Base-by-base conservation (phyloP, 2,329 filamentous ascomycete genomes). In the Fusarium sp. region DNA sequence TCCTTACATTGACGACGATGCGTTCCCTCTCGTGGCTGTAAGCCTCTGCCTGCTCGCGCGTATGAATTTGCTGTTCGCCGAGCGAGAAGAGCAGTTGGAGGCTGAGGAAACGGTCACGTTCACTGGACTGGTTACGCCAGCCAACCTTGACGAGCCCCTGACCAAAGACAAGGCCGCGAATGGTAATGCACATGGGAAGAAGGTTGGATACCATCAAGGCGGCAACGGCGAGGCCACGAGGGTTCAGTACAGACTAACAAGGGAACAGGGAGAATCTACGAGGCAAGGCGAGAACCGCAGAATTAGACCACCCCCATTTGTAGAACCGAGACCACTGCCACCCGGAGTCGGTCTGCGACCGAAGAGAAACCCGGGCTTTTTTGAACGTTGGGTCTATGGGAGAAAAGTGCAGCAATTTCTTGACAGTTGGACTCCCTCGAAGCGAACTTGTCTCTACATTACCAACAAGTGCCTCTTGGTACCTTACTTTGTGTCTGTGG, bases 401-500 rank as follows among this genome's bases (percentile, higher is more conserved):
- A 25, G 23, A 25, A 25, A 8, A 25, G 23, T 25, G 4, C 23
- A 25, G 23, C 23, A 8, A 25, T 25, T 25, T 25, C 23, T 25
- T 25, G 23, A 25, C 4, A 19, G 4, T 25, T 25, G 23, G 23
- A 29, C 27, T 13, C 27, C 27, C 4, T 13, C 27, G 23, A 25
- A 25, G 23, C 27, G 9, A 29, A 29, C 27, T 29, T 10, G 9
- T 13, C 11, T 29, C 27, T 29, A 9, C 9, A 2, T 29, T 10
- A 10, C 45, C 15, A 9, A 31, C 17, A 42, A 38, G 29, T 36
- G 32, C 10, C 32, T 41, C 17, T 21, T 17, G 3, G n/a, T 37
- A 29, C 19, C 44, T 9, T 63, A 63, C 38, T 55, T 43, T 23
- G 10, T 39, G 10, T 38, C 43, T 29, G 25, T 63, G 21, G 13